Evolutionary conservation across 441 rosid genomes (phyloP), one percentile per base, ranked within the genome.

Genomic region (Hura crepitans): DNA sequence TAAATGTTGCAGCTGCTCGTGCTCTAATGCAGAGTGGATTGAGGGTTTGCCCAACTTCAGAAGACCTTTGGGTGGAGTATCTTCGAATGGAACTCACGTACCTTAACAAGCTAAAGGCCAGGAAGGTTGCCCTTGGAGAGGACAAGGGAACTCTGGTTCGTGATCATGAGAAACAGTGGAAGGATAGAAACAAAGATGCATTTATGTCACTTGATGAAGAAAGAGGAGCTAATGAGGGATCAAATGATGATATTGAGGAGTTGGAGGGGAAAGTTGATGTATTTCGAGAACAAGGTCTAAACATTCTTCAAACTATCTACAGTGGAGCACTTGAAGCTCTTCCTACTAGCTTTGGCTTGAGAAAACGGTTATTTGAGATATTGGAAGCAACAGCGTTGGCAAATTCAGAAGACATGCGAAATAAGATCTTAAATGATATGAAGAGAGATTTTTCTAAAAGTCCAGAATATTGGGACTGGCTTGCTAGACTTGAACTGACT

Each of bases 61-160:
- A 92, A 66, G 97, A 94, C 47, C 83, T 94, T 63, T 94, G 97
- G 99, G 81, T 92, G 4, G 97, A 94, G 84, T 92, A 92, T 83
- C 86, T 92, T 17, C 81, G 94, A 25, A 94, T 94, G 97, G 99
- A 92, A 65, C 90, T 94, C 20, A 92, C 94, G 0, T 92, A 90
- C 77, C 77, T 92, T 18, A 92, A 94, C 74, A 94, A 94, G 84
- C 81, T 92, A 45, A 92, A 89, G 80, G 90, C 87, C 20, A 80
- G 99, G 51, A 89, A 81, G 77, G 88, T 87, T 80, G 96, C 90
- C 17, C 92, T 92, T 33, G 94, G 94, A 49, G 96, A 87, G 79
- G 97, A 77, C 53, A 81, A 75, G 60, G 96, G 93, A 57, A 83
- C 83, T 70, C 74, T 91, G 76, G 81, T 78, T 70, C 83, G 75